Conservation (phyloP, 192 early-diverging fungal genomes). For the Backusella morwellensis region DNA sequence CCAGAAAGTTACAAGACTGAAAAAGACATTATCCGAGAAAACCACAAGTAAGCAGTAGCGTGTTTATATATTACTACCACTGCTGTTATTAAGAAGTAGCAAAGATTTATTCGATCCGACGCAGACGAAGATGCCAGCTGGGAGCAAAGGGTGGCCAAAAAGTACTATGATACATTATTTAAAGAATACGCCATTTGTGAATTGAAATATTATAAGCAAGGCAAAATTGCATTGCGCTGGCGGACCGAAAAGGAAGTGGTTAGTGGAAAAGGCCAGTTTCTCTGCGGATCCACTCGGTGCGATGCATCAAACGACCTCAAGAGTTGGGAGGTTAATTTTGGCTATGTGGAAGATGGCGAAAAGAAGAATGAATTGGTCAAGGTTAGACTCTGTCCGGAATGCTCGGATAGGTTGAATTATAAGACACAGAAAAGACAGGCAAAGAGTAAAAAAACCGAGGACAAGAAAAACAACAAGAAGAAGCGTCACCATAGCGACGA, state of each 20-base stretch:
- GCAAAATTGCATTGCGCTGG: constrained; percentile 72
- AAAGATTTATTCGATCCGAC: constrained; percentile 57
- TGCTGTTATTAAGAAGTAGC: too few species aligned
- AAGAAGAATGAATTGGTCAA: constrained; percentile 84
- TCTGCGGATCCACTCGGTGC: constrained; percentile 64
- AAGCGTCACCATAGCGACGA: background rate
- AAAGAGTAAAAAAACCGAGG: constrained; percentile 22
- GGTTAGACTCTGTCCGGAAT: constrained; percentile 66
- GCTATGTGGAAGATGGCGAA: constrained; percentile 68
- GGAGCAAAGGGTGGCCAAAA: constrained; percentile 78
- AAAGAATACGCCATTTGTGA: constrained; percentile 82
- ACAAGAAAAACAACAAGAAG: background rate
- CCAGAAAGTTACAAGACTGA: constrained; percentile 46
- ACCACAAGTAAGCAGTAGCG: constrained; percentile 57
- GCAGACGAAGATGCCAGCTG: constrained; percentile 47
- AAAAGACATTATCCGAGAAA: constrained; percentile 64
- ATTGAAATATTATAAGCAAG: constrained; percentile 68
- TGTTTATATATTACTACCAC: too few species aligned
- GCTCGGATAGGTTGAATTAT: constrained; percentile 75
- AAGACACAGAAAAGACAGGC: constrained; percentile 52
- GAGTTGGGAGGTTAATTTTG: constrained; percentile 89
- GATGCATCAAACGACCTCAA: constrained; percentile 42
- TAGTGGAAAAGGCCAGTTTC: constrained; percentile 72
- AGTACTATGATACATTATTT: constrained; percentile 84
- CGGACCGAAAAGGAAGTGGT: constrained; percentile 66